A percentile compares a stretch with the other conserved stretches of the same genome.
phyloP scores from a whole-genome alignment of 2,329 filamentous ascomycete genomes.

The Lasiodiplodia theobromae region DNA sequence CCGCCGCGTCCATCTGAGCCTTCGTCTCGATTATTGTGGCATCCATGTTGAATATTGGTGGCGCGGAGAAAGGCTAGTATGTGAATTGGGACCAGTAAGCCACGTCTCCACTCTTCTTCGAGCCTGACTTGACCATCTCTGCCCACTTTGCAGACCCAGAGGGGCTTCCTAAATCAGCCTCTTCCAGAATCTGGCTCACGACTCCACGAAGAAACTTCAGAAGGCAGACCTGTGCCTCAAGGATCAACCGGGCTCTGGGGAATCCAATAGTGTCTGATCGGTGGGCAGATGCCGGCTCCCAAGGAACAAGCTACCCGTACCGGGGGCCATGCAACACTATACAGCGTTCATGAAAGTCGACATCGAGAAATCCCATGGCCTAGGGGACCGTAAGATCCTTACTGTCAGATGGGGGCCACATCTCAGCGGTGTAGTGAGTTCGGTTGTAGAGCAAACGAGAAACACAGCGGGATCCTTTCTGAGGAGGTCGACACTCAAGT shows the following conservation, averaged over 20 bases:
- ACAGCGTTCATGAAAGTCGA: constrained; percentile 20
- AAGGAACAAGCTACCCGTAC: constrained; percentile 33
- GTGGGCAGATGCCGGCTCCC: constrained; percentile 33
- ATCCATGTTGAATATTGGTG: not conserved
- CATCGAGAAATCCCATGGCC: constrained; percentile 26
- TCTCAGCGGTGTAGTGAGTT: constrained; percentile 5
- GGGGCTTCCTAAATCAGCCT: not conserved
- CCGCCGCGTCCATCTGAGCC: not conserved
- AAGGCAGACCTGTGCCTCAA: constrained; percentile 35
- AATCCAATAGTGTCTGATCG: constrained; percentile 35
- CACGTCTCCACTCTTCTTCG: constrained; percentile 29
- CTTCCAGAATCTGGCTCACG: constrained; percentile 30
- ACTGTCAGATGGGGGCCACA: constrained; percentile 30
- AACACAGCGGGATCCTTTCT: constrained; percentile 19
- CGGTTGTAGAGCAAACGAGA: constrained; percentile 30
- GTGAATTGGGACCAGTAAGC: constrained; percentile 31
- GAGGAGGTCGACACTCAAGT: constrained; percentile 27
- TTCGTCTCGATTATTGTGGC: not conserved
- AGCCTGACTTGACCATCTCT: constrained; percentile 13
- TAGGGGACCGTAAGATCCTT: constrained; percentile 2
- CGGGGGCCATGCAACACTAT: constrained; percentile 30
- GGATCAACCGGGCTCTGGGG: constrained; percentile 33
- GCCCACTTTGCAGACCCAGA: constrained; percentile 24
- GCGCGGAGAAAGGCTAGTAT: not conserved
- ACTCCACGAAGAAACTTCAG: constrained; percentile 31